phyloP scores from a whole-genome alignment of 140 eudicot species.

The Erigeron philadelphicus region DNA sequence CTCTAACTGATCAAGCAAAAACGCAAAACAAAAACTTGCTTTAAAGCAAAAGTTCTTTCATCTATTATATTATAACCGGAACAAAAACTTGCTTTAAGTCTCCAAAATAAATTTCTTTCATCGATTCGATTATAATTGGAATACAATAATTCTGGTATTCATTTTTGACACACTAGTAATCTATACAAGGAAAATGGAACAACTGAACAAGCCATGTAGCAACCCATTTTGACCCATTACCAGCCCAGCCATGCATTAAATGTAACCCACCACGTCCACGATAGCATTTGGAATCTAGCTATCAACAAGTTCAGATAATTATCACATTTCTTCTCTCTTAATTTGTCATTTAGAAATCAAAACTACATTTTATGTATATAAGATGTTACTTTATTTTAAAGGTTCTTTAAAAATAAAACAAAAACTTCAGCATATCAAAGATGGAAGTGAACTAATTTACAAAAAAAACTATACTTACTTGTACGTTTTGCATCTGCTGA shows the following conservation, averaged over 20 bases:
- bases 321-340: neutral
- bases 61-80: neutral
- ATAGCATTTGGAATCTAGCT: neutral
- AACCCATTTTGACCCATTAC: neutral
- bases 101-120: neutral
- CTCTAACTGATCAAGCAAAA: neutral
- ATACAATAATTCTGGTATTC: neutral
- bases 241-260: constrained; percentile 1
- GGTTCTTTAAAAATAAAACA: neutral
- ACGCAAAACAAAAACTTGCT: neutral
- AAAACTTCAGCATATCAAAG: neutral
- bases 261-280: neutral
- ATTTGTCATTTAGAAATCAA: neutral
- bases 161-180: neutral
- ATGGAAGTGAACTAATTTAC: neutral
- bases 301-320: neutral
- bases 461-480: constrained; percentile 43
- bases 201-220: neutral
- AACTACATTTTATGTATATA: neutral
- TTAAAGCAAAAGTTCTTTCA: neutral
- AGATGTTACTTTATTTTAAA: neutral
- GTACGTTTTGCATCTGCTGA: constrained; percentile 86
- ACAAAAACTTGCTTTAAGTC: neutral
- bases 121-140: neutral
- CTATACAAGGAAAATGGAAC: neutral